phyloP scores from a whole-genome alignment of 352 stramenopile genomes.

The Globisporangium viniferum region DNA sequence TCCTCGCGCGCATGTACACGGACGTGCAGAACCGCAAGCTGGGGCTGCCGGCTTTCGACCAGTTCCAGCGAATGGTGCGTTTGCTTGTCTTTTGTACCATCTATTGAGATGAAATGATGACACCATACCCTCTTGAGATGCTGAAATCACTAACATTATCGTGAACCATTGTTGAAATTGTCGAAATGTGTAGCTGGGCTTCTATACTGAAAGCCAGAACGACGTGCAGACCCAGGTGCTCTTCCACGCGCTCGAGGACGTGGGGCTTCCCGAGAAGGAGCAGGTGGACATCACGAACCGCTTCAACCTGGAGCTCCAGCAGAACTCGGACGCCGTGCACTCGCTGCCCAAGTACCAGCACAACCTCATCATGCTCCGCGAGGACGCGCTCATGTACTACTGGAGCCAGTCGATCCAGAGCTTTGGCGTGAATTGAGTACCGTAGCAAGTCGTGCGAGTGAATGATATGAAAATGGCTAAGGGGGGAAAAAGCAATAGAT shows the following conservation, averaged over 20 bases:
- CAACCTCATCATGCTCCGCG: slow-evolving; percentile 79
- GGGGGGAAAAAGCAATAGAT: background rate
- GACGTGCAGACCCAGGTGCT: slow-evolving; percentile 74
- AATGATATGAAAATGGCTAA: background rate
- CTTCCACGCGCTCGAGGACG: slow-evolving; percentile 63
- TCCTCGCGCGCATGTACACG: slow-evolving; percentile 76
- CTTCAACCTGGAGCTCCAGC: slow-evolving; percentile 57
- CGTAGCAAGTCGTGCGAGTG: background rate
- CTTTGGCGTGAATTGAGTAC: slow-evolving; percentile 17
- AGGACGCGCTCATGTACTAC: slow-evolving; percentile 86
- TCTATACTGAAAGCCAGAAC: slow-evolving; percentile 75
- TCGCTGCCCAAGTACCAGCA: slow-evolving; percentile 82
- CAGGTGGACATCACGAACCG: slow-evolving; percentile 61
- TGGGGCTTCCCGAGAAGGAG: slow-evolving; percentile 58
- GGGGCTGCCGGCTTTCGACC: slow-evolving; percentile 76
- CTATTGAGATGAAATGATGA: background rate
- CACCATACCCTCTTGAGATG: background rate
- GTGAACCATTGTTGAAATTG: background rate
- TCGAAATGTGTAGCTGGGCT: slow-evolving; percentile 46
- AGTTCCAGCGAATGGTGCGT: slow-evolving; percentile 80
- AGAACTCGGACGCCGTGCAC: slow-evolving; percentile 67
- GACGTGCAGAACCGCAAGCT: slow-evolving; percentile 64
- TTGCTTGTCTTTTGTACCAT: background rate
- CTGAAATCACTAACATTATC: slow-evolving; percentile 9
- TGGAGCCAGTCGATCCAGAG: slow-evolving; percentile 77